Base-by-base conservation (phyloP, 768 basidiomycete genomes). In the Phanerochaete sordida region DNA sequence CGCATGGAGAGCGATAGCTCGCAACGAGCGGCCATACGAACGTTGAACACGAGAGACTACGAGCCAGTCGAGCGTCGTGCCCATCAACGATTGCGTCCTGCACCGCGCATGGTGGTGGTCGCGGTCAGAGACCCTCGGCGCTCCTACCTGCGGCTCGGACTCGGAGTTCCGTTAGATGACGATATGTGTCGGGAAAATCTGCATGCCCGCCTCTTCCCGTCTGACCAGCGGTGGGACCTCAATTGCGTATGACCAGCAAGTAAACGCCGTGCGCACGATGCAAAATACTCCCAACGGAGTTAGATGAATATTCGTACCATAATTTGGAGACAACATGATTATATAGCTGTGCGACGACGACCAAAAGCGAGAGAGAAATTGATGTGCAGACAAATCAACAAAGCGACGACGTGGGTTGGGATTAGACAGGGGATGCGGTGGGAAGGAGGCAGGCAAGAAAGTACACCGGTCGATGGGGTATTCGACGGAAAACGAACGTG, bases 321-420 rank as follows among this genome's bases (percentile, higher is more conserved):
- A 52, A 52, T 52, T 30, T 54, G 53, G 49, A 50, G 56, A 61
- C 59, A 61, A 43, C 47, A 33, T 49, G 54, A 64, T 62, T 64
- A 62, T 65, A 61, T 60, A 66, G 59, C 53, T 64, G 59, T 65
- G 69, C 64, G 63, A 65, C 60, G 65, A 67, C 62, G 64, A 67
- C 64, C 65, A 64, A 27, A 63, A 35, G 35, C 45, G 39, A 28
- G 31, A 54, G 43, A 54, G 54, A 33, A 66, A 68, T 21, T 45
- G 60, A 50, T 61, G 35, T 52, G 60, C 60, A 53, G 73, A 75
- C 74, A 77, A 72, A 72, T 72, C 70, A 70, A 73, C 69, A 73
- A 75, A 78, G 56, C 75, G 76, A 77, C 72, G 74, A 73, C 68
- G 71, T 50, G 61, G 55, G 48, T 35, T 7, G 26, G 33, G 35